Base-by-base conservation (phyloP, 1,139 yeast genomes). In the Taiozyma sp. region DNA sequence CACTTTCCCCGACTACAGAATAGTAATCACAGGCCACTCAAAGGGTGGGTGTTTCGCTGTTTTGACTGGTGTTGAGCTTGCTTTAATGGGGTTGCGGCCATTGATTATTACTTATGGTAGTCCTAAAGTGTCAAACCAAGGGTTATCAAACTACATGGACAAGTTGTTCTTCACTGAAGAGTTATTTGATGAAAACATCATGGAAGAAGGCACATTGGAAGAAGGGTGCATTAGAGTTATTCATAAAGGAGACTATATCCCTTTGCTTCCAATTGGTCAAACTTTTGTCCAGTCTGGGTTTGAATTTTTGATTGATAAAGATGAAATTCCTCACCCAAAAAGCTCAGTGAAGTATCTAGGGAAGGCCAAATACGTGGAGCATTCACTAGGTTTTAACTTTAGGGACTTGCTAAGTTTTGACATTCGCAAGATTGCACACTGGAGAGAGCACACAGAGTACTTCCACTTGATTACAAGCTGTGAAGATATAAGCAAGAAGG, bases 21-120 rank as follows among this genome's bases (percentile, higher is more conserved):
- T 84, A 16, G 74, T 79, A 3, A 71, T 83, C 3, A 68, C 80
- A 1, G 93, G 93, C 0, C 93, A 85, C 66, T 85, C 93, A 0
- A 64, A 85, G 46, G 93, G 93, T 1, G 93, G 85, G 0, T 87
- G 90, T 0, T 63, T 85, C 46, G 85, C 90, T 0, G 65, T 74
- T 7, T 68, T 86, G 46, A 71, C 80, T 14, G 90, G 87, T 0
- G 71, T 82, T 24, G 90, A 85, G 60, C 70, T 80, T 50, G 72
- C 74, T 49, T 58, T 80, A 10, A 60, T 77, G 63, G 87, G 84
- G 0, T 70, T 68, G 49, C 65, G 72, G 11, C 83, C 85, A 0
- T 65, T 77, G 45, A 77, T 85, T 1, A 66, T 83, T 11, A 75
- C 85, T 0, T 81, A 72, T 65, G 93, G 85, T 3, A 73, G 80